A percentile compares a stretch with the other conserved stretches of the same genome.
Evolutionary conservation across 2,329 filamentous ascomycete genomes (phyloP).

Genomic region (Cylindrodendrum hubeiense): DNA sequence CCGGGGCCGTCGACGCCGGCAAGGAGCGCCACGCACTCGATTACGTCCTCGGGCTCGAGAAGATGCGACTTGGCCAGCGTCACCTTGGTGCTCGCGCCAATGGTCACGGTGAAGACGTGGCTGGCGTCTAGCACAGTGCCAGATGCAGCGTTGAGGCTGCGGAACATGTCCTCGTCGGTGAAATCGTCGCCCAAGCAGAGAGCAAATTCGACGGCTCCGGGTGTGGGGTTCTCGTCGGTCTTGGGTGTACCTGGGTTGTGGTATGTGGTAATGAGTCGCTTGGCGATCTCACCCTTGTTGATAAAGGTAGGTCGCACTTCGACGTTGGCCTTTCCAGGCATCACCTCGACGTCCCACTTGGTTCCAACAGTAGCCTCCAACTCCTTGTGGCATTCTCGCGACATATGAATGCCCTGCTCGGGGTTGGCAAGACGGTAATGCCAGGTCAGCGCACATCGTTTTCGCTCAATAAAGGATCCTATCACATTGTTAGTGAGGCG

Average conservation of each 20-base stretch:
- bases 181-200: slow-evolving; percentile 95
- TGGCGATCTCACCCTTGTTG: slow-evolving; percentile 97
- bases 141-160: slow-evolving; percentile 74
- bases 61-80: slow-evolving; percentile 93
- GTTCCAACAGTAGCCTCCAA: slow-evolving; percentile 82
- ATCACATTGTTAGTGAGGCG: slow-evolving; percentile 19
- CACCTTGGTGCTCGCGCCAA: slow-evolving; percentile 91
- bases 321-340: slow-evolving; percentile 96
- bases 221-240: slow-evolving; percentile 55
- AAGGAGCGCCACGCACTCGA: slow-evolving; percentile 73
- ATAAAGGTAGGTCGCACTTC: slow-evolving; percentile 97
- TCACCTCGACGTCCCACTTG: slow-evolving; percentile 93
- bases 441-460: slow-evolving; percentile 95
- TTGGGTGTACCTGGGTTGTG: slow-evolving; percentile 62
- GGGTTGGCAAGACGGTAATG: slow-evolving; percentile 94
- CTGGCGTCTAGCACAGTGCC: slow-evolving; percentile 66
- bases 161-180: slow-evolving; percentile 98
- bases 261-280: slow-evolving; percentile 83
- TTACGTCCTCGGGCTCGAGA: slow-evolving; percentile 88
- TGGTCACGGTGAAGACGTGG: slow-evolving; percentile 89
- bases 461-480: slow-evolving; percentile 94
- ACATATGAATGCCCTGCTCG: slow-evolving; percentile 84
- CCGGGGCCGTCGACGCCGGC: slow-evolving; percentile 59
- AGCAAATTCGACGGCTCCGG: slow-evolving; percentile 81
- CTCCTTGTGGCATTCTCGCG: slow-evolving; percentile 83